Evolutionary conservation across 73 alveolate genomes (phyloP), one percentile per base, ranked within the genome.

Genomic region (Paramecium pentaurelia): DNA sequence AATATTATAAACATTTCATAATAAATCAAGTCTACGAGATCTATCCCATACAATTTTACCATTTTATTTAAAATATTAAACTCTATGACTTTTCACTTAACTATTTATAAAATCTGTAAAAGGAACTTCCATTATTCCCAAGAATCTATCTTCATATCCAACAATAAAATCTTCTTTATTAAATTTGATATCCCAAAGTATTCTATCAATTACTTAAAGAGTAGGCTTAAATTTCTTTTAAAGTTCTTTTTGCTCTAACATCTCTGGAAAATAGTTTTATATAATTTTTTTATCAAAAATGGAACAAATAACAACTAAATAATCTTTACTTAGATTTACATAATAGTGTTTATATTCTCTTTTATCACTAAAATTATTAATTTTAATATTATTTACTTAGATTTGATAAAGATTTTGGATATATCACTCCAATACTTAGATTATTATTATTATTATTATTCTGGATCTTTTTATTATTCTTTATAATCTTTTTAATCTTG

Each of bases 91-190:
- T 47, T 80, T 80, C 8, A 45, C 91, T 20, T 42, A 45, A 47
- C 75, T 80, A 2, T 16, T 11, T 8, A 44, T n/a, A 36, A 45
- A 80, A n/a, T 80, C 91, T 11, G 18, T 12, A 25, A 80, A n/a
- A 3, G 91, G 28, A 11, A 80, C 34, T 36, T 80, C 77, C 91
- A 80, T 80, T 3, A 80, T 80, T 14, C 90, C 90, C 28, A 77
- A 42, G 28, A 77, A 77, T 38, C 90, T 36, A 77, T 77, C 90
- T 22, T 77, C 90, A 45, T 40, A 77, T 12, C 91, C 91, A 11
- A 80, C 91, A 12, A 49, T 27, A 80, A 42, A 80, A 32, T 80
- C 71, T 1, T 22, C 49, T 37, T 80, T 80, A 42, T 80, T 47
- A 27, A 45, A 47, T 22, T 45, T 44, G 6, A 32, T 27, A 77